phyloP scores from a whole-genome alignment of 352 stramenopile genomes.

The Globisporangium splendens region DNA sequence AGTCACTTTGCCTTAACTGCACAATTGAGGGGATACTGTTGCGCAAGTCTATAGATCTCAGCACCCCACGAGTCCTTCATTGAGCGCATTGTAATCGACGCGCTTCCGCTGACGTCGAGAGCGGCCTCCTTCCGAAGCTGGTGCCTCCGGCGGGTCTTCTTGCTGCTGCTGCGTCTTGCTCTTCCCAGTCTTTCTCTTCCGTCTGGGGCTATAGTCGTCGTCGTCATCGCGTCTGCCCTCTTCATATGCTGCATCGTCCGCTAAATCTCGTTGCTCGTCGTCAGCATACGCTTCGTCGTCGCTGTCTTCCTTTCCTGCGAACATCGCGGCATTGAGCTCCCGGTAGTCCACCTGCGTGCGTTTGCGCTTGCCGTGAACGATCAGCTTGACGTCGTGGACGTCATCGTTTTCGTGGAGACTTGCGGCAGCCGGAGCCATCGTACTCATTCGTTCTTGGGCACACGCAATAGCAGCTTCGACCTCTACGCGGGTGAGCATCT shows the following conservation, averaged over 20 bases:
- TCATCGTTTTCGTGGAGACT: conserved; percentile 8
- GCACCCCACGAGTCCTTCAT: conserved; percentile 41
- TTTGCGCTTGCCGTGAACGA: conserved; percentile 76
- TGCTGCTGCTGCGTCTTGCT: background rate
- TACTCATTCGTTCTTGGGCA: conserved; percentile 21
- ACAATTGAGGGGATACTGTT: background rate
- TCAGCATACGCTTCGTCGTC: conserved; percentile 43
- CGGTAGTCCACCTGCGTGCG: conserved; percentile 77
- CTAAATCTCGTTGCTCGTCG: conserved; percentile 12
- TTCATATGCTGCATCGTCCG: conserved; percentile 4
- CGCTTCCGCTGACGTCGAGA: conserved; percentile 22
- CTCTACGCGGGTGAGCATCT: conserved; percentile 28
- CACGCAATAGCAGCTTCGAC: conserved; percentile 27
- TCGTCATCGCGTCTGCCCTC: conserved; percentile 13
- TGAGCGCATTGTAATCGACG: conserved; percentile 61
- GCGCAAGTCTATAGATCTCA: conserved; percentile 1
- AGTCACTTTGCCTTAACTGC: no score
- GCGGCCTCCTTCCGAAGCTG: background rate
- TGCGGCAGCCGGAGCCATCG: background rate
- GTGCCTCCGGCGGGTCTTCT: background rate
- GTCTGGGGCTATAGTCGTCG: conserved; percentile 10
- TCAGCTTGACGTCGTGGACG: conserved; percentile 32
- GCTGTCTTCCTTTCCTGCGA: conserved; percentile 55
- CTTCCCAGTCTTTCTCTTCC: conserved; percentile 1
- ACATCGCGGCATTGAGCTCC: conserved; percentile 76